A percentile compares a stretch with the other conserved stretches of the same genome.
Evolutionary conservation across 306 rosid species (phyloP).

Genomic region (Clitoria ternatea): DNA sequence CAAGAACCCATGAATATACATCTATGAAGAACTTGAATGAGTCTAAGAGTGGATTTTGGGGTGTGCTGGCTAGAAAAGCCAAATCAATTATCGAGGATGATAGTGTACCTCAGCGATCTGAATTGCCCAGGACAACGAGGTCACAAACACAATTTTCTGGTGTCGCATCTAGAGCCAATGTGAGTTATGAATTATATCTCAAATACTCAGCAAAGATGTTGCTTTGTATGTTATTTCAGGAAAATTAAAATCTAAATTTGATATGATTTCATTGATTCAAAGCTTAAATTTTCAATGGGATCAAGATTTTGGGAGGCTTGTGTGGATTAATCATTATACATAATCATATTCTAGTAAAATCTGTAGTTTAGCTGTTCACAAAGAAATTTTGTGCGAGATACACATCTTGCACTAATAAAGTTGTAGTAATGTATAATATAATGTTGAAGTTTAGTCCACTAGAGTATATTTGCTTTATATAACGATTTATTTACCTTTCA

Average conservation of each 20-base stretch:
- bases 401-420: background rate
- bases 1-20: conserved; percentile 62
- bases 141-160: conserved; percentile 44
- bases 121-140: conserved; percentile 37
- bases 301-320: conserved; percentile 8
- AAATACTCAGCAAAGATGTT: conserved; percentile 12
- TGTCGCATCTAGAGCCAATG: conserved; percentile 56
- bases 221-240: background rate
- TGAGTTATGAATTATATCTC: conserved; percentile 35
- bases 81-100: conserved; percentile 84
- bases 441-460: background rate
- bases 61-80: conserved; percentile 85
- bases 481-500: background rate
- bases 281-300: background rate
- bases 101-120: conserved; percentile 38
- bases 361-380: background rate
- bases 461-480: background rate
- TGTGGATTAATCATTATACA: background rate
- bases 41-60: conserved; percentile 91
- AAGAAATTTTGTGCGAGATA: too few species aligned
- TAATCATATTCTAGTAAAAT: background rate
- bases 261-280: conserved; percentile 1
- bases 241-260: background rate
- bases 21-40: conserved; percentile 72
- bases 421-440: background rate